Evolutionary conservation across 2,329 filamentous ascomycete species (phyloP), one percentile per base, ranked within the genome.

Genomic region (Cylindrodendrum hubeiense): DNA sequence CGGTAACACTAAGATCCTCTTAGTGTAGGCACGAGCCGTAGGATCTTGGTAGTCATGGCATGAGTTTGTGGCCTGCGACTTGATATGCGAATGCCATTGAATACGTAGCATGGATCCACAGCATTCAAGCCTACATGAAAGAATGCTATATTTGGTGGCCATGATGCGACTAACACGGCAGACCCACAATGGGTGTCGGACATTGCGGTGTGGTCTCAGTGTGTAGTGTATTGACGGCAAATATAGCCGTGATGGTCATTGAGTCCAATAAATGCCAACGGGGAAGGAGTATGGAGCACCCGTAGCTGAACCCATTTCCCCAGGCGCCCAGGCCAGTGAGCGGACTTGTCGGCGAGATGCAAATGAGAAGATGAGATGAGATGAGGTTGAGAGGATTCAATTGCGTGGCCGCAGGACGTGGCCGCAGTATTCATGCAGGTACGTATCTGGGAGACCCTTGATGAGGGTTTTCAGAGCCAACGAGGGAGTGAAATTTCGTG

Each of bases 91-190:
- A 50, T 59, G 28, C 6, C 6, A 24, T 12, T 22, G 33, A 24
- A 22, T 44, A 53, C 37, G 49, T 15, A 34, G 28, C 37, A 53
- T 54, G 61, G 61, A 13, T 60, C 43, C 13, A 43, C 61, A 43
- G 50, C 55, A 55, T 51, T 44, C 43, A 26, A 55, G 54, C 17
- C 34, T 44, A 26, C 55, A 41, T 59, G 15, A 12, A 51, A 53
- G 26, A 30, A 34, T 44, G 43, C 54, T 53, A 26, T 33, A 34
- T 43, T 47, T 26, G 50, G 50, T 39, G 39, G 28, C 15, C 41
- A 28, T 46, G 22, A 28, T 6, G 26, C 21, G 39, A 15, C 19
- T 58, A 34, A 37, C 39, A 37, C 15, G 15, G 15, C 9, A 59
- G 54, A 63, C 41, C 21, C 41, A 28, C 49, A 34, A 15, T 34